These are phyloP conservation scores for Candida dubliniensis DNA, from an alignment of 1,139 yeast species.

Conservation along the genomic window DNA sequence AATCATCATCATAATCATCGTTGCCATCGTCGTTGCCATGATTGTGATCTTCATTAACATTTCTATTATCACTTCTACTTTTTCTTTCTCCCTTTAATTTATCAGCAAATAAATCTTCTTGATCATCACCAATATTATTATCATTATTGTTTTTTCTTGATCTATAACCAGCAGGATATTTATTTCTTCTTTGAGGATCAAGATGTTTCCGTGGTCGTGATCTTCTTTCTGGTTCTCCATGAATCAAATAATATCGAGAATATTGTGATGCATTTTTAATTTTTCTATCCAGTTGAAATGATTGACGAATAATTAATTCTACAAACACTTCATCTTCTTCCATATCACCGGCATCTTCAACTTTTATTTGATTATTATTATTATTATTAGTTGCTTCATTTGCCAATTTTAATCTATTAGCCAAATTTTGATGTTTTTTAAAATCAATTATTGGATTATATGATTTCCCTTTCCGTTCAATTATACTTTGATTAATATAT, in stretches of 20 bases:
- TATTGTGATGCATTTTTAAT: slow-evolving; percentile 57
- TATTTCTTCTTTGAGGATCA: slow-evolving; percentile 12
- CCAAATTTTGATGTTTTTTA: slow-evolving; percentile 34
- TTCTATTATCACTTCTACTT: slow-evolving; percentile 14
- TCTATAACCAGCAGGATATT: slow-evolving; percentile 5
- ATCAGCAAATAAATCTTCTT: slow-evolving; percentile 18
- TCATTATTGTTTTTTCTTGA: slow-evolving; percentile 10
- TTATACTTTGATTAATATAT: slow-evolving; percentile 26
- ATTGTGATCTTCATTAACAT: too few relatives aligned
- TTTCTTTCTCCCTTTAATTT: slow-evolving; percentile 6
- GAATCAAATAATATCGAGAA: slow-evolving; percentile 66
- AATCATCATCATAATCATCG: slow-evolving; percentile 23
- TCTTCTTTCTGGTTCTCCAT: slow-evolving; percentile 70
- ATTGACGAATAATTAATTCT: slow-evolving; percentile 47
- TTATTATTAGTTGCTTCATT: too few relatives aligned
- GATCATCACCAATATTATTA: slow-evolving; percentile 24
- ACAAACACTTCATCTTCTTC: slow-evolving; percentile 47
- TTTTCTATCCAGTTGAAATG: slow-evolving; percentile 57
- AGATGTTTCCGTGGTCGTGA: slow-evolving; percentile 2
- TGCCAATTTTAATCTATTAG: slow-evolving; percentile 29
- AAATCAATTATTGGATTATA: slow-evolving; percentile 39
- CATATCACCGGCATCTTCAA: slow-evolving; percentile 21
- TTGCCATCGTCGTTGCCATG: slow-evolving; percentile 18
- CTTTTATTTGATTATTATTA: background rate
- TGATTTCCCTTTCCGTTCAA: slow-evolving; percentile 39